Evolutionary conservation across 768 basidiomycete genomes (phyloP), one percentile per base, ranked within the genome.

Genomic region (Leucocoprinus birnbaumii): DNA sequence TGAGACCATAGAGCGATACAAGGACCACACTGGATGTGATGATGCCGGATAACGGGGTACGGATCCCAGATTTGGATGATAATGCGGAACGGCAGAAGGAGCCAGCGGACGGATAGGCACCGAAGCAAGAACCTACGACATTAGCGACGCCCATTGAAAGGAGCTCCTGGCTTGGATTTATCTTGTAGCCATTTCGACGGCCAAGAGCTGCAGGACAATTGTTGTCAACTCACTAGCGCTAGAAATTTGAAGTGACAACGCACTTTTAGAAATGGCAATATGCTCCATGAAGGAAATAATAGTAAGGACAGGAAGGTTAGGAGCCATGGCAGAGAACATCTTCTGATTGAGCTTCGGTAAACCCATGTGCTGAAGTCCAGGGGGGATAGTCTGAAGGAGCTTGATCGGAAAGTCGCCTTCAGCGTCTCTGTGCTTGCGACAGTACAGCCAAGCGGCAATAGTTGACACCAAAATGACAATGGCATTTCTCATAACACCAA

Each of bases 81-180:
- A 99, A 76, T 2, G 97, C 97, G 2, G 94, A 91, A 18, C 97
- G 90, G 35, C 94, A 97, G 81, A 99, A 99, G 0, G 95, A 98
- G 2, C 97, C 97, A 11, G 97, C 98, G 0, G 96, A 92, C 7
- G 97, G 95, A 68, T 97, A 98, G 0, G 94, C 96, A 44, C 78
- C 81, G 69, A 99, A 98, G 61, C 90, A 75, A 16, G 91, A 88
- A 2, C 96, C 96, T 58, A 97, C 65, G 1, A 90, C 90, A 69
- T 96, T 96, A n/a, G 94, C 90, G 18, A 98, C 92, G n/a, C 96
- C 96, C 61, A 99, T 98, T 40, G 96, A 94, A 62, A 98, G 90
- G 47, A 98, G 79, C 68, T 97, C 95, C 69, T 97, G 94, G 71
- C 93, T 92, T 2, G 94, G 91, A 57, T 91, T 83, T 61, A 92